Base-by-base conservation (phyloP, 2,329 filamentous ascomycete genomes). In the Penicillium sp. region DNA sequence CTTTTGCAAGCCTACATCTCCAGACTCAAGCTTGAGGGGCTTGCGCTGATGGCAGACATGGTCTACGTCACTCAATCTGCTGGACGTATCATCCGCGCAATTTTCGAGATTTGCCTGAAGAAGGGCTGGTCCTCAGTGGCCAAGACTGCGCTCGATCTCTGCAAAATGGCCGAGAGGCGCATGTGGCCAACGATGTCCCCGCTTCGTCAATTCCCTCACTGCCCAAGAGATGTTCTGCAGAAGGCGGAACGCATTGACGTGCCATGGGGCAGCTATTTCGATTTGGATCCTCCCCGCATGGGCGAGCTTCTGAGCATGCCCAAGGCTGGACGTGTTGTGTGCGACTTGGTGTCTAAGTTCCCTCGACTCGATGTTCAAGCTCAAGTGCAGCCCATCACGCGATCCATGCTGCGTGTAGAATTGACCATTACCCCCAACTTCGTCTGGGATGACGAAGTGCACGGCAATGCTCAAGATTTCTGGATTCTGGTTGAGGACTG, bases 171-270 rank as follows among this genome's bases (percentile, higher is more conserved):
- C 0, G 94, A 99, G 79, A 96, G 96, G 81, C 85, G 95, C 47
- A 99, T 99, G 95, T 99, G 94, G 94, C 92, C 93, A 14, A 97
- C 93, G 6, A 99, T 97, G 94, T 90, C 91, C 36, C 94, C 95
- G 11, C 80, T 99, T 31, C 86, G 94, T 51, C 94, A 99, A 69
- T 99, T 99, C 69, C 84, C 88, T 4, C 78, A 80, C 37, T 96
- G 91, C 68, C 86, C 92, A 3, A 81, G 86, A 38, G 93, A 97
- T 56, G 90, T 97, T 50, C 80, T 97, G 46, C 87, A 90, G 63
- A 97, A 97, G 76, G 88, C 92, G 3, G 94, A 99, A 77, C 85
- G 92, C 63, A 96, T 97, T 58, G 92, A 97, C 64, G 92, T 97
- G 19, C 87, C 90, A 1, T 99, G 93, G 91, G 83, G 82, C 58